These are phyloP conservation scores for Aphanomyces stellatus DNA, from an alignment of 352 stramenopile genomes.

Conservation along the genomic window DNA sequence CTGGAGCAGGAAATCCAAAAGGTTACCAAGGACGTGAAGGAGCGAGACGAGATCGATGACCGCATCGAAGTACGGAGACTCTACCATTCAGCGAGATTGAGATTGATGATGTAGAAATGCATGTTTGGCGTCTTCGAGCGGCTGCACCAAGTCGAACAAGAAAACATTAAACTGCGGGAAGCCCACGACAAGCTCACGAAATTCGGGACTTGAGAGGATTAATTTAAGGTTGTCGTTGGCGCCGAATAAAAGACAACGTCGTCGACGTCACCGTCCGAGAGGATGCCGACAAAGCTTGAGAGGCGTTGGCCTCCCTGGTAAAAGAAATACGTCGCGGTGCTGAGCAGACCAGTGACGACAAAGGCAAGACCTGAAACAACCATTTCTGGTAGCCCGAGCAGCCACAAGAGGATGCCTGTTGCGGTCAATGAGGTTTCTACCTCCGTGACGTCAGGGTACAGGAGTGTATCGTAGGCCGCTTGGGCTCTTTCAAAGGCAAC, in stretches of 20 bases:
- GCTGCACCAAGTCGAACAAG: slow-evolving; percentile 38
- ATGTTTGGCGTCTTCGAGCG: slow-evolving; percentile 45
- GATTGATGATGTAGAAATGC: slow-evolving; percentile 26
- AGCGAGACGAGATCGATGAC: slow-evolving; percentile 41
- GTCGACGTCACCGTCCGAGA: not conserved
- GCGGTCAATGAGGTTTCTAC: too few relatives aligned
- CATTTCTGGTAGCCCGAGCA: too few relatives aligned
- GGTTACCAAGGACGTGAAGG: slow-evolving; percentile 29
- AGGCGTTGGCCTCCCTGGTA: too few relatives aligned
- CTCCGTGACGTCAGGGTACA: too few relatives aligned
- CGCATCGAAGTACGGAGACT: slow-evolving; percentile 42
- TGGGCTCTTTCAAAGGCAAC: too few relatives aligned
- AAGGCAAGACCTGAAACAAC: too few relatives aligned
- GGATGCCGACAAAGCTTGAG: too few relatives aligned
- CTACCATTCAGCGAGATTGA: not conserved
- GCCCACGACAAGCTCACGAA: not conserved
- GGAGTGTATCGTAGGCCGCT: too few relatives aligned
- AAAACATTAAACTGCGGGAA: slow-evolving; percentile 33
- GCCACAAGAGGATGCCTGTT: too few relatives aligned
- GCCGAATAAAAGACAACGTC: not conserved
- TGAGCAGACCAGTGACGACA: too few relatives aligned
- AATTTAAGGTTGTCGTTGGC: not conserved
- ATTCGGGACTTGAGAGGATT: not conserved
- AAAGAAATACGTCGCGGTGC: too few relatives aligned
- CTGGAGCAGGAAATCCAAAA: slow-evolving; percentile 38